Evolutionary conservation across 768 basidiomycete species (phyloP).

Genomic region (Cantharellus cinnabarinus): DNA sequence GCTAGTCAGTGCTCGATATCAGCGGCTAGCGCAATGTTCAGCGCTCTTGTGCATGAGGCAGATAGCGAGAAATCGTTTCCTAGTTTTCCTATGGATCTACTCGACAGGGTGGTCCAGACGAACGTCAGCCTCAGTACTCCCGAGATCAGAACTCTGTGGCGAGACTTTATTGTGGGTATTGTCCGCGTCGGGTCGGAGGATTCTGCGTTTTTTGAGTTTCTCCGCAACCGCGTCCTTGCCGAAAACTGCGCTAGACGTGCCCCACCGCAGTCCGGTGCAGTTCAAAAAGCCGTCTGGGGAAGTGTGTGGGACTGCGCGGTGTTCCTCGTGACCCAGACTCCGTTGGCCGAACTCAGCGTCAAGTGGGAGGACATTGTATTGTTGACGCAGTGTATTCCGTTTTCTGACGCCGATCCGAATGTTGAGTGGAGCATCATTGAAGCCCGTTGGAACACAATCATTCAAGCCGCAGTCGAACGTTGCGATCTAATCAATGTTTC

Average conservation of each 20-base stretch:
- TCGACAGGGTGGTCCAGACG: background rate
- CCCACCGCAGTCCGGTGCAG: background rate
- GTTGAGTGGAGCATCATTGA: no score
- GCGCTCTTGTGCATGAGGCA: background rate
- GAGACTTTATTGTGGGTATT: background rate
- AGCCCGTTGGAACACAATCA: no score
- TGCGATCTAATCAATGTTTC: background rate
- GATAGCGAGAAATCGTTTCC: background rate
- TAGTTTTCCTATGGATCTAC: background rate
- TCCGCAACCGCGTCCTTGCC: background rate
- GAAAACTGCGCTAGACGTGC: background rate
- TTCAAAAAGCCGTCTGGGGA: background rate
- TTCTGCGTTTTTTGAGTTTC: background rate
- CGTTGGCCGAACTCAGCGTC: background rate
- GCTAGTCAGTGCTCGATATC: background rate
- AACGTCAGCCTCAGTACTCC: background rate
- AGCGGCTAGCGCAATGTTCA: background rate
- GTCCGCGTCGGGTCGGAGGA: background rate
- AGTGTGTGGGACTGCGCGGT: background rate
- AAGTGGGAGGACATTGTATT: background rate
- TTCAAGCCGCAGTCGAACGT: background rate
- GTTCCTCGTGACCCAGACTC: background rate
- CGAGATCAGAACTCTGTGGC: background rate
- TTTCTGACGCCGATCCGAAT: background rate
- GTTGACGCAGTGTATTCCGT: background rate